Evolutionary conservation across 805 yeast species (phyloP), one percentile per base, ranked within the genome.

Genomic region (Candida insectalens): DNA sequence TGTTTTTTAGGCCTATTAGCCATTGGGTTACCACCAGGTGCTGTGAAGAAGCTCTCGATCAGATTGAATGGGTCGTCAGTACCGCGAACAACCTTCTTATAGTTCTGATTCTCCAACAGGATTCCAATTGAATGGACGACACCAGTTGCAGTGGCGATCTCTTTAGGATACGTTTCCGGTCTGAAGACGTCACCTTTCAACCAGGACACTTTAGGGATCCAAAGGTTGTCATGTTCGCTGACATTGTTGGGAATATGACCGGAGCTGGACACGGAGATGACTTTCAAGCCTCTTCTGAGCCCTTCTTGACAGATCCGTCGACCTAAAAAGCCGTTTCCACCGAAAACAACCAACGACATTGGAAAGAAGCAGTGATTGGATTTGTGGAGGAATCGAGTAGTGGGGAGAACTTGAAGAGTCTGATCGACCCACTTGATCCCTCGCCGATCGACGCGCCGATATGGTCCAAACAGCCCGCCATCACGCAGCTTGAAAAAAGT

Each of bases 311-410:
- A 83, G 6, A 88, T 75, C 22, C 77, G 60, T 36, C 62, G 65
- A 9, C 95, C 87, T 13, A 88, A 54, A 50, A 83, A 83, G 6
- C 96, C 96, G 43, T 73, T 75, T 1, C 96, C 96, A 13, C 97
- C 97, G 47, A 87, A 74, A 0, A 87, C 83, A 3, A 83, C 73
- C 3, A 59, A 12, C n/a, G n/a, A n/a, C n/a, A n/a, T n/a, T n/a
- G n/a, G n/a, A n/a, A n/a, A n/a, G n/a, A n/a, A n/a, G n/a, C n/a
- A n/a, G n/a, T n/a, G n/a, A n/a, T n/a, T n/a, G n/a, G n/a, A n/a
- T n/a, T n/a, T n/a, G n/a, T n/a, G n/a, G n/a, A n/a, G n/a, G n/a
- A n/a, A n/a, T n/a, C n/a, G n/a, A n/a, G n/a, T n/a, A n/a, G n/a
- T n/a, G n/a, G n/a, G n/a, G n/a, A n/a, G n/a, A n/a, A n/a, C n/a